A percentile compares a stretch with the other conserved stretches of the same genome.
Conservation (phyloP, 805 yeast genomes). For the Candida nitratophila region DNA sequence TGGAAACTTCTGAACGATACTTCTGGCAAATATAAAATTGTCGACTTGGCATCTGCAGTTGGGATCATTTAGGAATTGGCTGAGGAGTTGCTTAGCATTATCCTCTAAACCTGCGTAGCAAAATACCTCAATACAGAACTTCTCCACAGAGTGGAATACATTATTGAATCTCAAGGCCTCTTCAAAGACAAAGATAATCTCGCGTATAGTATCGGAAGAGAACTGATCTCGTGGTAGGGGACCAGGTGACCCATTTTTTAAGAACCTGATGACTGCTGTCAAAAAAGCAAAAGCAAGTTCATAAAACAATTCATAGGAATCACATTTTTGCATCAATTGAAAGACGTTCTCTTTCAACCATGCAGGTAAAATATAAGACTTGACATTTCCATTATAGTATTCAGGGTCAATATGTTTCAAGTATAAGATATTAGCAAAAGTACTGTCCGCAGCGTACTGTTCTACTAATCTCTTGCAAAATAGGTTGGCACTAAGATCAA, state of each 20-base stretch:
- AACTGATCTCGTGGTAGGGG: background rate
- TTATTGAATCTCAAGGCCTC: conserved; percentile 26
- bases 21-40: background rate
- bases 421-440: background rate
- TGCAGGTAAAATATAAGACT: no score
- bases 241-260: no score
- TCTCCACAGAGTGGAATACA: conserved; percentile 37
- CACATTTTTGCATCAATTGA: no score
- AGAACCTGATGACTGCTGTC: no score
- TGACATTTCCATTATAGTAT: no score
- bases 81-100: conserved; percentile 18
- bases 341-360: no score
- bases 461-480: conserved; percentile 5
- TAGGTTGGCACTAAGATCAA: conserved; percentile 2
- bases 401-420: no score
- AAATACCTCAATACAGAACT: conserved; percentile 28
- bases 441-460: background rate
- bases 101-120: conserved; percentile 12
- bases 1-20: conserved; percentile 4
- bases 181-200: conserved; percentile 6
- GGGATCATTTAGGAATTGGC: background rate
- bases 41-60: background rate
- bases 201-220: background rate
- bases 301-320: no score
- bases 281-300: no score